phyloP scores from a whole-genome alignment of 1,139 yeast genomes.

The Blastobotrys capitulatus region DNA sequence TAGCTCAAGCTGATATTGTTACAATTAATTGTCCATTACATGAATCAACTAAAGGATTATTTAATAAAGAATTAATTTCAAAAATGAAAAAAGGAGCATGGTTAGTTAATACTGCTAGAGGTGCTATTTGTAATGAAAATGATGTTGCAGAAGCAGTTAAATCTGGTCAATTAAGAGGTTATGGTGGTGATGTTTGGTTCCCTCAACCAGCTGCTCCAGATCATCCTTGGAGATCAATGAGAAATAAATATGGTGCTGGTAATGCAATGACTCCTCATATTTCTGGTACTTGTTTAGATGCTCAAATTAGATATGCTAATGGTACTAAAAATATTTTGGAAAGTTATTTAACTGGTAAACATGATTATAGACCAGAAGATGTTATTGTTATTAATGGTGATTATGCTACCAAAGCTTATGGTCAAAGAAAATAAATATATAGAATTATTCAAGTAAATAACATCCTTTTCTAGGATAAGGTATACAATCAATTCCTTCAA shows the following conservation, averaged over 20 bases:
- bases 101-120: constrained; percentile 80
- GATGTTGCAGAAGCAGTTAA: constrained; percentile 71
- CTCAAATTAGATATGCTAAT: constrained; percentile 65
- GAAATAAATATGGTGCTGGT: constrained; percentile 62
- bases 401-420: constrained; percentile 71
- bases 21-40: constrained; percentile 78
- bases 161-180: constrained; percentile 66
- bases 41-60: constrained; percentile 59
- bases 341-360: constrained; percentile 55
- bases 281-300: constrained; percentile 76
- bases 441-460: neutral
- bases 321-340: constrained; percentile 65
- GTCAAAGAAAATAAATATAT: constrained; percentile 27
- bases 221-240: constrained; percentile 74
- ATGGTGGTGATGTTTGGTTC: constrained; percentile 83
- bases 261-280: constrained; percentile 85
- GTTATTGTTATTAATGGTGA: constrained; percentile 66
- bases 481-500: neutral
- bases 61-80: constrained; percentile 61
- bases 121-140: constrained; percentile 67
- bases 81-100: constrained; percentile 75
- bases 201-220: constrained; percentile 74
- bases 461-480: neutral
- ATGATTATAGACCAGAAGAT: constrained; percentile 69
- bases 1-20: constrained; percentile 63